Percentiles rank a stretch among this genome's conserved stretches.
Evolutionary conservation across 2,329 filamentous ascomycete genomes (phyloP).

Genomic region (Cadophora luteo-olivacea): DNA sequence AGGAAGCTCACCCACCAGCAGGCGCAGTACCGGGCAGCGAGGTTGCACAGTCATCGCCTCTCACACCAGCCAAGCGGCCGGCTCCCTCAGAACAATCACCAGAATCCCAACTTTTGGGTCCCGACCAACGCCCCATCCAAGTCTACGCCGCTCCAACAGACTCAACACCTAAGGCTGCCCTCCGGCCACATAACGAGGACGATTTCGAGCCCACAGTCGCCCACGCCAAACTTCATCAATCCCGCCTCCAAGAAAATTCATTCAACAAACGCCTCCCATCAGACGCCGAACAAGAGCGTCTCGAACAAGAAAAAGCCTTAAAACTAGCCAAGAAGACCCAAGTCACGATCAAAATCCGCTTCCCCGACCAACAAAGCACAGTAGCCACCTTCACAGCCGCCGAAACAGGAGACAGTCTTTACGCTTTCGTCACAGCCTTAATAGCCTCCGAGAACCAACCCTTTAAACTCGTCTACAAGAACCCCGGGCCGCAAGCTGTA

Average conservation of each 20-base stretch:
- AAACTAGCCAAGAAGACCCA: conserved; percentile 70
- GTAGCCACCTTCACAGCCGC: conserved; percentile 72
- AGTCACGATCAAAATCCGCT: conserved; percentile 80
- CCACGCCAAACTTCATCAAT: conserved; percentile 78
- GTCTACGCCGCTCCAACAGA: conserved; percentile 81
- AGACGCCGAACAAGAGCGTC: conserved; percentile 79
- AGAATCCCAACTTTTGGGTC: conserved; percentile 35
- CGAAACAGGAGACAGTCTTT: conserved; percentile 75
- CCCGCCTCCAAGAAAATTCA: conserved; percentile 63
- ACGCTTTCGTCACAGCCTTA: conserved; percentile 75
- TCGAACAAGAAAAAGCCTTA: conserved; percentile 68
- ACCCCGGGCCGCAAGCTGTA: conserved; percentile 45
- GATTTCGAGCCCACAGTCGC: conserved; percentile 79
- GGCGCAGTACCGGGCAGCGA: conserved; percentile 19
- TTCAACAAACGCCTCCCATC: conserved; percentile 82
- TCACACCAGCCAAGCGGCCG: conserved; percentile 26
- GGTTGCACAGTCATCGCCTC: conserved; percentile 18
- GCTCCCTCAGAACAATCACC: conserved; percentile 21
- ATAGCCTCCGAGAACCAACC: conserved; percentile 68
- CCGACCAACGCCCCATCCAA: conserved; percentile 59
- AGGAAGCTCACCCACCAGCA: conserved; percentile 1
- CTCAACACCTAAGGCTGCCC: conserved; percentile 78
- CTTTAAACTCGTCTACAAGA: conserved; percentile 65
- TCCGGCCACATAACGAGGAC: conserved; percentile 69
- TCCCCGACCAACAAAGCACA: conserved; percentile 84